Conservation (phyloP, 495 filamentous ascomycete genomes). For the Glutinoglossum americanum region DNA sequence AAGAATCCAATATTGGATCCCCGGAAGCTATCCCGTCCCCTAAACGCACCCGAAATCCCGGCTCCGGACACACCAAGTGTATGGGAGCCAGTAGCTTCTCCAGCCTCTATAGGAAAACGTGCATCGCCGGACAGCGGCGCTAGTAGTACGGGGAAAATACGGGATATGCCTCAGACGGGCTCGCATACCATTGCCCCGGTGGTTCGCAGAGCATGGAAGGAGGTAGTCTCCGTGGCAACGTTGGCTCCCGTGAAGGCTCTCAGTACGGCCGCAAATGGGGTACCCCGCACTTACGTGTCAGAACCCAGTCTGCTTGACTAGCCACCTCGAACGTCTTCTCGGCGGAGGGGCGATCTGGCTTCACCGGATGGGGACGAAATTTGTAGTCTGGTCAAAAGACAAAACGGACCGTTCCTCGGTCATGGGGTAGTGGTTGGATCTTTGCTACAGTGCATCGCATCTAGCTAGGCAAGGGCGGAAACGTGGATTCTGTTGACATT, state of each 20-base stretch:
- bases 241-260: background rate
- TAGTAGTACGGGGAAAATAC: background rate
- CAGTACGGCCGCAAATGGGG: background rate
- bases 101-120: background rate
- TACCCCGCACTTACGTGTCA: background rate
- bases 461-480: no score
- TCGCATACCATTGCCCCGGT: background rate
- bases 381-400: no score
- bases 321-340: background rate
- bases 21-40: background rate
- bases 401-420: no score
- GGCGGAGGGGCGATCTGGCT: background rate
- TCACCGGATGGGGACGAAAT: no score
- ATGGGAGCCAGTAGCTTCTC: background rate
- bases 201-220: background rate
- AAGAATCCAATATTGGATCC: background rate
- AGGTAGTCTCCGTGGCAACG: background rate
- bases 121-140: background rate
- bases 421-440: no score
- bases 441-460: no score
- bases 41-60: background rate
- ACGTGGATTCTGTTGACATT: no score
- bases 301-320: background rate
- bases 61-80: background rate
- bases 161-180: background rate